Evolutionary conservation across 441 rosid genomes (phyloP), one percentile per base, ranked within the genome.

Genomic region (Populus hybrid): DNA sequence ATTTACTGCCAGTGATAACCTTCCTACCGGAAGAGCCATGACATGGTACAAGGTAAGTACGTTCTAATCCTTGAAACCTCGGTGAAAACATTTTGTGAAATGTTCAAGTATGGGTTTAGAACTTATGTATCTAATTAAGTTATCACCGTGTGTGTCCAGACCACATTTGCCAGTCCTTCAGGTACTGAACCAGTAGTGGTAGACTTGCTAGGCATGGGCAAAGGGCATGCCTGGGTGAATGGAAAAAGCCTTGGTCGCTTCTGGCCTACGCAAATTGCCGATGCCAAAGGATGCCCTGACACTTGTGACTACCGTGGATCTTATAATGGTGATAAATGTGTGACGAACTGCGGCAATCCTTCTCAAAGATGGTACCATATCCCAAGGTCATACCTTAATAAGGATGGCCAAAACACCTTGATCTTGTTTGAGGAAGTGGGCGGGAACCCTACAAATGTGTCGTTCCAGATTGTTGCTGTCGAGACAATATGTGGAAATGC

Each of bases 281-380:
- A 69, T 0, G 38, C 70, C 0, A 77, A 79, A 26, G 87, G 86
- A 35, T 92, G 93, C 64, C 9, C 33, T 28, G 77, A 56, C 10
- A n/a, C 26, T 12, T 89, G 95, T 56, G 77, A 91, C 33, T 91
- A 91, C 8, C 87, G 82, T 24, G 86, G 91, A 1, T 0, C 45
- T 1, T 89, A 88, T 35, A n/a, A 26, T 28, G 23, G 79, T 9
- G 75, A 77, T 9, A 88, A 89, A 69, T 91, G 94, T 21, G 71
- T 18, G 1, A 69, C 75, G 0, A 80, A 82, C 10, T 91, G 97
- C 36, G 94, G 93, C 12, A 68, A 86, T 56, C 91, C 95, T 23
- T 84, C 87, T 7, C 95, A 89, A 74, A 83, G 88, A 88, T 88
- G 88, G 88, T 91, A 91, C 63, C 95, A 91, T 76, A 81, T 91